These are phyloP conservation scores for Luvunga scandens DNA, from an alignment of 345 rosid genomes.

Conservation along the genomic window DNA sequence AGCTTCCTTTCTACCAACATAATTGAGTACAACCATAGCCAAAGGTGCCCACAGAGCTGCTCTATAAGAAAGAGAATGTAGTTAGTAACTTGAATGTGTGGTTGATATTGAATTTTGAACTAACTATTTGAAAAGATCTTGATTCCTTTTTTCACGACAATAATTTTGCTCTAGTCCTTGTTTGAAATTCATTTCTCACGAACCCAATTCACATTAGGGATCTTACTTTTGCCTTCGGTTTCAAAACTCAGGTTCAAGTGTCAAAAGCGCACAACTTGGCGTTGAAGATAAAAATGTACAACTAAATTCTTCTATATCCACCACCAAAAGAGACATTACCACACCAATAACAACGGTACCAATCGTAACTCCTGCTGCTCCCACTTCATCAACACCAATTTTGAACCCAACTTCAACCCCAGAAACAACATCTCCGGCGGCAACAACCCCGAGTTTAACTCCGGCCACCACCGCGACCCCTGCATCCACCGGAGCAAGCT, in stretches of 20 bases:
- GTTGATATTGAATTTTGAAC: background rate
- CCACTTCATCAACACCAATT: slow-evolving; percentile 32
- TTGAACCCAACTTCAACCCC: slow-evolving; percentile 50
- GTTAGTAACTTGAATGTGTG: background rate
- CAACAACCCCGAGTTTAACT: slow-evolving; percentile 24
- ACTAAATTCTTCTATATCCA: slow-evolving; percentile 9
- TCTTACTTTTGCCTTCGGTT: background rate
- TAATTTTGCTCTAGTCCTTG: background rate
- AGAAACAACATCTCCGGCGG: slow-evolving; percentile 32
- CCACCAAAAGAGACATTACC: slow-evolving; percentile 45
- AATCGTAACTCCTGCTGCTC: slow-evolving; percentile 31
- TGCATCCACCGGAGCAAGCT: slow-evolving; percentile 43
- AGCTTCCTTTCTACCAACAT: background rate
- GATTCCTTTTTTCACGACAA: no score
- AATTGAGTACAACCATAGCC: slow-evolving; percentile 1
- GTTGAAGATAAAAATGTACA: background rate
- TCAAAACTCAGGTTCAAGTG: slow-evolving; percentile 30
- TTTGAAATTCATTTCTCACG: background rate
- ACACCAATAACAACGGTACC: slow-evolving; percentile 66
- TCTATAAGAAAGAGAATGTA: background rate
- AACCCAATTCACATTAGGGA: background rate
- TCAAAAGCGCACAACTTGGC: background rate
- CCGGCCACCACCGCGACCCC: slow-evolving; percentile 24
- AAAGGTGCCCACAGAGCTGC: background rate
- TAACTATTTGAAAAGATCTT: background rate